These are phyloP conservation scores for Fraxinus sp. DNA, from an alignment of 305 asterid species.

Conservation along the genomic window DNA sequence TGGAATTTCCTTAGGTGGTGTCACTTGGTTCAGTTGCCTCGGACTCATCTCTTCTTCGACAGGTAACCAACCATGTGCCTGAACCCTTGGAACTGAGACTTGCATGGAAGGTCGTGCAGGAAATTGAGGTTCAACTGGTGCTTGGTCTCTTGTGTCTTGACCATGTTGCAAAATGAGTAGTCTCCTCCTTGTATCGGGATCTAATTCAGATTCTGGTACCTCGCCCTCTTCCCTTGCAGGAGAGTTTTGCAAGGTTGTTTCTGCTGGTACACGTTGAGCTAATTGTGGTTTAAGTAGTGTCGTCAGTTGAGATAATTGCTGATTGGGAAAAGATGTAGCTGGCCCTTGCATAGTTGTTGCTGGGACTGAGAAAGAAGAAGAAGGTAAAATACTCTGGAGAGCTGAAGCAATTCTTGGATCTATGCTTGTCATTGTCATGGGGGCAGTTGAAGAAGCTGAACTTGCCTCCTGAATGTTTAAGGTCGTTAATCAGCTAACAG, in stretches of 20 bases:
- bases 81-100: conserved; percentile 57
- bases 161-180: conserved; percentile 95
- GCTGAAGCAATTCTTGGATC: conserved; percentile 58
- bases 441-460: conserved; percentile 59
- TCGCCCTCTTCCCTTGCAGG: conserved; percentile 99
- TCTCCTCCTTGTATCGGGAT: conserved; percentile 98
- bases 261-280: conserved; percentile 55
- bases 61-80: conserved; percentile 77
- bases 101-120: conserved; percentile 60
- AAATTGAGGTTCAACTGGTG: conserved; percentile 66
- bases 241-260: conserved; percentile 59
- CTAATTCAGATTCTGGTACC: conserved; percentile 95
- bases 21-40: conserved; percentile 50
- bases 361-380: conserved; percentile 52
- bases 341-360: conserved; percentile 50
- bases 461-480: conserved; percentile 60
- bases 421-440: conserved; percentile 45
- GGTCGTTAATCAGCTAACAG: conserved; percentile 15
- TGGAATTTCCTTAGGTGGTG: conserved; percentile 57
- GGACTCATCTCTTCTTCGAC: conserved; percentile 76
- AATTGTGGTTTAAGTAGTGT: conserved; percentile 47
- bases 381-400: conserved; percentile 40
- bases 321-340: conserved; percentile 47
- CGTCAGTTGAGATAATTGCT: conserved; percentile 62
- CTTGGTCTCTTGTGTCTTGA: conserved; percentile 76